Base-by-base conservation (phyloP, 2,329 filamentous ascomycete genomes). In the Cladobotryum mycophilum region DNA sequence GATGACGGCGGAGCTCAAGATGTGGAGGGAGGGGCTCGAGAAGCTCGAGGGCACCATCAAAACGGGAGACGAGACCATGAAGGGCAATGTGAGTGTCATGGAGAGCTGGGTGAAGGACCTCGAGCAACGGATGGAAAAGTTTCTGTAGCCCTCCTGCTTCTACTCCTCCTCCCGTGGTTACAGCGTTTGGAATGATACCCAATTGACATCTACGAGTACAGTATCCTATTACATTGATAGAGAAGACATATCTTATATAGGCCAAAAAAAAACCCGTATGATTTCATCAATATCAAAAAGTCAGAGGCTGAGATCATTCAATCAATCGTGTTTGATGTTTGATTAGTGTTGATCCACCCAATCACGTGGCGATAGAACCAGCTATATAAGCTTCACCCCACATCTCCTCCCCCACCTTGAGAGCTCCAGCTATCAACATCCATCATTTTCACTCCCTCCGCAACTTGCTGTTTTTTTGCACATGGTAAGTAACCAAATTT, bases 51-150 rank as follows among this genome's bases (percentile, higher is more conserved):
- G 74, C 49, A 84, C 86, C 22, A 82, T 97, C 61, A 76, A 76
- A 55, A 79, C 86, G 53, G 84, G 86, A 4, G 85, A 88, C 63
- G 73, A 74, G 25, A 78, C 82, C 4, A 86, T 95, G 73, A 81
- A 81, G 57, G 80, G 78, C 46, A 99, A 99, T 68, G 84, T 91
- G 67, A 84, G 86, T 60, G 79, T 87, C n/a, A 85, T 97, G 55
- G 87, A 92, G 58, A 82, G 81, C 38, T 96, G 91, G 89, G 88
- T 97, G 4, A 88, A 87, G 67, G 88, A 86, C 51, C 70, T 99
- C 49, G 92, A 97, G 71, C 80, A 76, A 61, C 86, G 88, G 68
- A 77, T 96, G 66, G 78, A 78, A 53, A 78, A 77, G 58, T 66
- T 86, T 67, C 54, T 60, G 44, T 18, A 41, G 12, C 12, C 17